Conservation (phyloP, 345 rosid genomes). For the Sonneratia alba region DNA sequence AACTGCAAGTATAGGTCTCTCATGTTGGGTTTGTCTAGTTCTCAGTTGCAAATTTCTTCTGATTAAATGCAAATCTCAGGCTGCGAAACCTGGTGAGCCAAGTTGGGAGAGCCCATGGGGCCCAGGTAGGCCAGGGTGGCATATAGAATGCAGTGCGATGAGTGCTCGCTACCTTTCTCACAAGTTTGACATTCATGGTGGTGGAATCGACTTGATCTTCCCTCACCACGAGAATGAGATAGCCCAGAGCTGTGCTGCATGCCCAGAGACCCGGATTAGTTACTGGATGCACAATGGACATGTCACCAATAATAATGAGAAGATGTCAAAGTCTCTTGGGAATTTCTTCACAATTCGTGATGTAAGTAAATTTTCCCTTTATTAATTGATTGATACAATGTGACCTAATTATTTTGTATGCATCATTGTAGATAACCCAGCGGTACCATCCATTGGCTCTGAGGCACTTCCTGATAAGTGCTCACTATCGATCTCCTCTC, state of each 20-base stretch:
- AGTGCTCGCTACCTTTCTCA: conserved; percentile 59
- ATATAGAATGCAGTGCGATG: conserved; percentile 99
- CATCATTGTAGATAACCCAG: conserved; percentile 41
- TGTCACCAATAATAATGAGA: conserved; percentile 68
- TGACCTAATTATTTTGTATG: neutral
- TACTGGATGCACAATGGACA: conserved; percentile 95
- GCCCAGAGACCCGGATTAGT: conserved; percentile 40
- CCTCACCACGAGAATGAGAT: conserved; percentile 89
- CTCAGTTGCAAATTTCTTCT: neutral
- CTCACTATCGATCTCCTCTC: conserved; percentile 80
- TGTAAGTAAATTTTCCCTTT: conserved; percentile 23
- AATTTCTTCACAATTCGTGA: conserved; percentile 68
- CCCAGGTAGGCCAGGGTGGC: conserved; percentile 95
- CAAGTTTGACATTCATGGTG: conserved; percentile 79
- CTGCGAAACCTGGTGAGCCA: conserved; percentile 83
- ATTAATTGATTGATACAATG: neutral
- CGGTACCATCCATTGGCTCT: conserved; percentile 73
- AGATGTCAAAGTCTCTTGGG: conserved; percentile 75
- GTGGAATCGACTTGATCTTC: conserved; percentile 70
- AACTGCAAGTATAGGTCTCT: neutral
- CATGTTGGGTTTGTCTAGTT: neutral
- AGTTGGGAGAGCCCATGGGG: conserved; percentile 94
- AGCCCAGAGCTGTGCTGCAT: conserved; percentile 79
- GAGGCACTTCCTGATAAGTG: conserved; percentile 76
- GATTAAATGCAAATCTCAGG: conserved; percentile 32